Percentiles rank a stretch among this genome's conserved stretches.
These are phyloP conservation scores for Hypoxylon sp. DNA, from an alignment of 2,329 filamentous ascomycete species.

Conservation along the genomic window DNA sequence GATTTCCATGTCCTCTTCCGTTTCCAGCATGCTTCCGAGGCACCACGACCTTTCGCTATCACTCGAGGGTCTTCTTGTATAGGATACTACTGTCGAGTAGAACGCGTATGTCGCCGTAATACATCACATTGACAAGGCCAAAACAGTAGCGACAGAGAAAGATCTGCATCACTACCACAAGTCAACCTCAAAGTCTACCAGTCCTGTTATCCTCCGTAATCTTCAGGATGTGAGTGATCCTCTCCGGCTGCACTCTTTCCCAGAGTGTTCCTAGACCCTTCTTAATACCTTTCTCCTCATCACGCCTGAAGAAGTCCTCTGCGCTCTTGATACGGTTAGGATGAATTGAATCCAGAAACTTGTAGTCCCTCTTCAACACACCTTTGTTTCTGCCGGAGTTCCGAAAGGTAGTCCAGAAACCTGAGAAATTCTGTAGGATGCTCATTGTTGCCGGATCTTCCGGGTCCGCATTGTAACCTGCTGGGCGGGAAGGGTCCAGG, in stretches of 20 bases:
- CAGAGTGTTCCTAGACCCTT: slow-evolving; percentile 52
- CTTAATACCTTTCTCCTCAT: slow-evolving; percentile 55
- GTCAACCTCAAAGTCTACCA: slow-evolving; percentile 38
- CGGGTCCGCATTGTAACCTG: slow-evolving; percentile 57
- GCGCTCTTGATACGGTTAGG: slow-evolving; percentile 63
- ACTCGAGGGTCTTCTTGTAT: slow-evolving; percentile 20
- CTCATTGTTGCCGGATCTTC: slow-evolving; percentile 56
- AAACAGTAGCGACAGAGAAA: slow-evolving; percentile 11
- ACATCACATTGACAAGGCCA: slow-evolving; percentile 7
- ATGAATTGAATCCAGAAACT: slow-evolving; percentile 66
- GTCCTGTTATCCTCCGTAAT: slow-evolving; percentile 45
- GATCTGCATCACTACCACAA: neutral
- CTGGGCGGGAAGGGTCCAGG: slow-evolving; percentile 46
- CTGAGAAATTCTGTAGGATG: slow-evolving; percentile 64
- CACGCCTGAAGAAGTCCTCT: slow-evolving; percentile 63
- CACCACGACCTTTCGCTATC: slow-evolving; percentile 1
- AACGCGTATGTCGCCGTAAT: slow-evolving; percentile 20
- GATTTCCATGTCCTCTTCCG: neutral
- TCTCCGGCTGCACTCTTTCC: slow-evolving; percentile 52
- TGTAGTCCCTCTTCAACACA: slow-evolving; percentile 63
- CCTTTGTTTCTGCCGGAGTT: slow-evolving; percentile 59
- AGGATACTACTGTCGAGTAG: slow-evolving; percentile 27
- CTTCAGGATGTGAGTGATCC: slow-evolving; percentile 44
- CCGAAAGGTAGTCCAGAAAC: slow-evolving; percentile 65
- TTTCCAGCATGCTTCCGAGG: neutral